phyloP scores from a whole-genome alignment of 805 yeast genomes.

The Pichia kluyveri region DNA sequence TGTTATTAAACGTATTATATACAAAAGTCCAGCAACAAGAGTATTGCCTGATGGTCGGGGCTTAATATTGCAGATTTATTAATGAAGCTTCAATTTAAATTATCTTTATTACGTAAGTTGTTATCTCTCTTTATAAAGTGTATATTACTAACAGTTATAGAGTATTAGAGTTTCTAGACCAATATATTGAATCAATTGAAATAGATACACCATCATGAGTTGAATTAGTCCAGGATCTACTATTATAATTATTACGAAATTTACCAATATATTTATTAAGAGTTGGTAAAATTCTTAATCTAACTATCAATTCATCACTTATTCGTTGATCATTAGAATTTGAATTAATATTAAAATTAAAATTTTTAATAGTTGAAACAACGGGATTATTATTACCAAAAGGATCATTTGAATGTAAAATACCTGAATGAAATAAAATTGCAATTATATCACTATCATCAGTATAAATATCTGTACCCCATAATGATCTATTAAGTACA shows the following conservation, averaged over 20 bases:
- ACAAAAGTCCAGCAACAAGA: neutral
- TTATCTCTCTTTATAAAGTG: no score
- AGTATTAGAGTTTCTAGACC: constrained; percentile 24
- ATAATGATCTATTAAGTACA: constrained; percentile 44
- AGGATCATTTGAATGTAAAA: constrained; percentile 34
- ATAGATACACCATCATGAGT: constrained; percentile 75
- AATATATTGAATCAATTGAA: constrained; percentile 48
- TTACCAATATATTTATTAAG: constrained; percentile 57
- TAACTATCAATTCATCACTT: constrained; percentile 45
- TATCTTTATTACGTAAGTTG: no score
- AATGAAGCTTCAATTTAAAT: no score
- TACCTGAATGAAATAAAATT: constrained; percentile 68
- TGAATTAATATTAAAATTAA: constrained; percentile 10
- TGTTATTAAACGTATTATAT: no score
- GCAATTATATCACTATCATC: constrained; percentile 86
- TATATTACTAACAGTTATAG: no score
- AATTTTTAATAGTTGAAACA: neutral
- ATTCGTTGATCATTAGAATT: constrained; percentile 29
- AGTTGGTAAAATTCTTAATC: constrained; percentile 58
- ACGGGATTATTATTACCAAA: neutral
- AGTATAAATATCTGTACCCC: constrained; percentile 93
- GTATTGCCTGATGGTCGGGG: neutral
- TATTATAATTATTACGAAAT: constrained; percentile 58
- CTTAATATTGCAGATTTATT: no score
- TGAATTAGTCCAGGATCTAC: constrained; percentile 57